Evolutionary conservation across 106 monocot genomes (phyloP).

Genomic region (Cymbidium sinense): DNA sequence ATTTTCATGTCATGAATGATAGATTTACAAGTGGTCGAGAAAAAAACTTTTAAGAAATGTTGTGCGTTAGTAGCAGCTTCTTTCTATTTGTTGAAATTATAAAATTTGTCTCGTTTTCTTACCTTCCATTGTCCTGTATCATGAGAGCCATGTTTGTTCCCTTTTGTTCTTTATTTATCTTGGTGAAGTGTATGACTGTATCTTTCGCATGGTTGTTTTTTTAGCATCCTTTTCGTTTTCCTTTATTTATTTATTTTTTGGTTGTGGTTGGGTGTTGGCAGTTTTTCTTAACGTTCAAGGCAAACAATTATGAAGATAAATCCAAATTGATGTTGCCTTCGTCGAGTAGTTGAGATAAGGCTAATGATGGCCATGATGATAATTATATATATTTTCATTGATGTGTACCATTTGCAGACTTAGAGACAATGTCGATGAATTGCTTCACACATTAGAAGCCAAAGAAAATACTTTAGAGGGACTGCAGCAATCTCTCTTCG

Average conservation of each 20-base stretch:
- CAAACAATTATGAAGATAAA: background rate
- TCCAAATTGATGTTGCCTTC: background rate
- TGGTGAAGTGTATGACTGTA: background rate
- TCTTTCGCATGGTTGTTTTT: background rate
- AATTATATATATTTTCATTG: background rate
- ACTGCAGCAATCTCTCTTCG: conserved; percentile 54
- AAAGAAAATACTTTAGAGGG: conserved; percentile 66
- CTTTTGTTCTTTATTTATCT: background rate
- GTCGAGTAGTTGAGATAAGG: background rate
- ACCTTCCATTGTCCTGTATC: background rate
- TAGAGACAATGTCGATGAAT: conserved; percentile 75
- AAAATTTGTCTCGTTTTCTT: background rate
- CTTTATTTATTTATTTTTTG: background rate
- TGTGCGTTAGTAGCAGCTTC: background rate
- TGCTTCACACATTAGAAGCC: conserved; percentile 58
- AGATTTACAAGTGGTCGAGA: background rate
- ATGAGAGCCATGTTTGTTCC: background rate
- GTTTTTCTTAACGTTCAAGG: background rate
- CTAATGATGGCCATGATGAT: background rate
- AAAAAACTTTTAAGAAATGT: background rate
- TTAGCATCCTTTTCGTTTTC: background rate
- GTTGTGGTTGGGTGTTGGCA: background rate
- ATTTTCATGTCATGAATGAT: background rate
- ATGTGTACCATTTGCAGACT: conserved; percentile 41
- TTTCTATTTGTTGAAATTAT: background rate